phyloP scores from a whole-genome alignment of 1,284 basidiomycete genomes.

The Ganoderma lingzhi region DNA sequence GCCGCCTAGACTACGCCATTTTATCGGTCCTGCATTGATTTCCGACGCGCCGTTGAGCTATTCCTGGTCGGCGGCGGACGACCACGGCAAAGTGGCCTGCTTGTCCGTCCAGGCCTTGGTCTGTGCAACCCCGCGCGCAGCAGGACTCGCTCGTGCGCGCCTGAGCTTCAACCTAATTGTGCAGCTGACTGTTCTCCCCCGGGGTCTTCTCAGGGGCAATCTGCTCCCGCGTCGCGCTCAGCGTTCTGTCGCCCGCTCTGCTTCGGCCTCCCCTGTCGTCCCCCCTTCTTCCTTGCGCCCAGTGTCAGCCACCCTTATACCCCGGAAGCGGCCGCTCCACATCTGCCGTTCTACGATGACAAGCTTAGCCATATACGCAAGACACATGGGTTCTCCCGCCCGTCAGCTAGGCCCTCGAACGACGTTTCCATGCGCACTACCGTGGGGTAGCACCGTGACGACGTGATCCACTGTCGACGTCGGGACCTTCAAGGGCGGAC shows the following conservation, averaged over 20 bases:
- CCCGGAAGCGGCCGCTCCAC: slow-evolving; percentile 5
- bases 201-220: slow-evolving; percentile 26
- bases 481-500: slow-evolving; percentile 14
- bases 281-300: slow-evolving; percentile 3
- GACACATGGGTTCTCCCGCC: background rate
- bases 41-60: background rate
- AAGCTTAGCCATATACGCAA: background rate
- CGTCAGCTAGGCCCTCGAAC: background rate
- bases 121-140: slow-evolving; percentile 13
- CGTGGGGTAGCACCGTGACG: slow-evolving; percentile 1
- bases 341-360: background rate
- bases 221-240: slow-evolving; percentile 20
- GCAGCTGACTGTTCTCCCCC: slow-evolving; percentile 30
- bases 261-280: slow-evolving; percentile 3
- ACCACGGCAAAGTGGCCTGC: background rate
- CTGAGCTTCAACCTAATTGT: slow-evolving; percentile 33
- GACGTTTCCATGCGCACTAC: background rate
- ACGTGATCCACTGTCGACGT: background rate
- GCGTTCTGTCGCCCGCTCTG: background rate
- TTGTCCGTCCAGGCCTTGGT: slow-evolving; percentile 12
- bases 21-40: background rate
- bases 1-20: background rate
- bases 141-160: slow-evolving; percentile 15
- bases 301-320: background rate
- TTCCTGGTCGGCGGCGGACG: slow-evolving; percentile 10